phyloP scores from a whole-genome alignment of 2,329 filamentous ascomycete genomes.

The Rutstroemia sp. region DNA sequence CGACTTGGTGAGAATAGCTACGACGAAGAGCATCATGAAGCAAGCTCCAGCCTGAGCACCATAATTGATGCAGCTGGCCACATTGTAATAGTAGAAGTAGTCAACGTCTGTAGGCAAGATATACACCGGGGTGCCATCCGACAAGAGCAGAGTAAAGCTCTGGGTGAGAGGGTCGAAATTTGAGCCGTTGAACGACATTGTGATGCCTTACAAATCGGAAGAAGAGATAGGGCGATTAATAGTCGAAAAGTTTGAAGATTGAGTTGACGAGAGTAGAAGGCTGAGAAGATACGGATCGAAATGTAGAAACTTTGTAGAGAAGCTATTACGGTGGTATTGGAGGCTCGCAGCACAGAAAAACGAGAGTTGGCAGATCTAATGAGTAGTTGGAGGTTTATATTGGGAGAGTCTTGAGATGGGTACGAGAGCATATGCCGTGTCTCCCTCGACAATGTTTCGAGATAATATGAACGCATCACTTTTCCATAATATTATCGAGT shows the following conservation, averaged over 20 bases:
- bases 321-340: neutral
- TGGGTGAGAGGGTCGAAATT: slow-evolving; percentile 45
- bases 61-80: slow-evolving; percentile 47
- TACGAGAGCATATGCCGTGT: neutral
- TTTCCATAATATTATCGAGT: neutral
- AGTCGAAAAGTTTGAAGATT: neutral
- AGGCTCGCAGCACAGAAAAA: neutral
- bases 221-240: neutral
- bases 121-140: slow-evolving; percentile 37
- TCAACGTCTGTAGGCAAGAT: slow-evolving; percentile 38
- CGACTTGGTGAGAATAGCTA: slow-evolving; percentile 49
- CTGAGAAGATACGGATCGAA: neutral
- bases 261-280: neutral
- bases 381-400: neutral
- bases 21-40: slow-evolving; percentile 46
- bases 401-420: neutral
- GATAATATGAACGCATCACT: slow-evolving; percentile 2
- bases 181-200: neutral
- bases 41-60: slow-evolving; percentile 54
- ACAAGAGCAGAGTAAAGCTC: slow-evolving; percentile 38
- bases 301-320: neutral
- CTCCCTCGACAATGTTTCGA: neutral
- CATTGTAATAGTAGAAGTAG: slow-evolving; percentile 38
- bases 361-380: neutral
- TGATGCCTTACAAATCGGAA: neutral